Evolutionary conservation across 768 basidiomycete species (phyloP).

Genomic region (Auricularia sp.): DNA sequence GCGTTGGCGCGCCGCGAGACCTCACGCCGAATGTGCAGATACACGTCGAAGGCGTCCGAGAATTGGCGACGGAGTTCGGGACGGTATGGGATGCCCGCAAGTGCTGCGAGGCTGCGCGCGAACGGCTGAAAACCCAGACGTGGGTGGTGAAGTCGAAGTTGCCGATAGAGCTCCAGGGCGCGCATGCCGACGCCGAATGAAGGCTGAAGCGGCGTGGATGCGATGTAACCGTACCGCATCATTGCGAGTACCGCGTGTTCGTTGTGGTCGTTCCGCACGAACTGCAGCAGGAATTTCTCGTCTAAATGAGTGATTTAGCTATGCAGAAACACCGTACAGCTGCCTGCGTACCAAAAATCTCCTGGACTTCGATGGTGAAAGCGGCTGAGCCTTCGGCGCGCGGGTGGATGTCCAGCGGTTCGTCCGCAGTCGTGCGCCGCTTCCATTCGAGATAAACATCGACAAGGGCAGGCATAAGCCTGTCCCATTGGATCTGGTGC

Average conservation of each 20-base stretch:
- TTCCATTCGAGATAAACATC: not conserved
- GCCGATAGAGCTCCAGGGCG: not conserved
- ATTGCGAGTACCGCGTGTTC: not conserved
- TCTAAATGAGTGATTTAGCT: not conserved
- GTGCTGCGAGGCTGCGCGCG: not conserved
- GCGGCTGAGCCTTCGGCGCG: not conserved
- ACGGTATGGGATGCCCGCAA: slow-evolving; percentile 5
- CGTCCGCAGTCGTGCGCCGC: not conserved
- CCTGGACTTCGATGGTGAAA: not conserved
- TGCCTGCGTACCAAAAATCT: not conserved
- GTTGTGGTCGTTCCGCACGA: not conserved
- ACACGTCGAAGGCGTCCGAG: slow-evolving; percentile 18
- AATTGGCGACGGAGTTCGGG: slow-evolving; percentile 15
- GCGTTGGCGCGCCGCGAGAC: slow-evolving; percentile 10
- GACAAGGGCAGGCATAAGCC: not conserved
- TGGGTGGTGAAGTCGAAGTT: not conserved
- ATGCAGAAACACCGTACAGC: not conserved
- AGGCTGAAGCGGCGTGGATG: not conserved
- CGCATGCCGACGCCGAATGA: not conserved
- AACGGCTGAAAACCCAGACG: not conserved
- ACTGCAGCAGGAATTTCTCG: not conserved
- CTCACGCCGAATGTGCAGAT: slow-evolving; percentile 15
- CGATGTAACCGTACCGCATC: not conserved
- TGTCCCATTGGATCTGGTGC: not conserved
- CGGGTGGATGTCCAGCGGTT: not conserved